Conservation (phyloP, 257 asterid species). For the Solanum tacnaense region DNA sequence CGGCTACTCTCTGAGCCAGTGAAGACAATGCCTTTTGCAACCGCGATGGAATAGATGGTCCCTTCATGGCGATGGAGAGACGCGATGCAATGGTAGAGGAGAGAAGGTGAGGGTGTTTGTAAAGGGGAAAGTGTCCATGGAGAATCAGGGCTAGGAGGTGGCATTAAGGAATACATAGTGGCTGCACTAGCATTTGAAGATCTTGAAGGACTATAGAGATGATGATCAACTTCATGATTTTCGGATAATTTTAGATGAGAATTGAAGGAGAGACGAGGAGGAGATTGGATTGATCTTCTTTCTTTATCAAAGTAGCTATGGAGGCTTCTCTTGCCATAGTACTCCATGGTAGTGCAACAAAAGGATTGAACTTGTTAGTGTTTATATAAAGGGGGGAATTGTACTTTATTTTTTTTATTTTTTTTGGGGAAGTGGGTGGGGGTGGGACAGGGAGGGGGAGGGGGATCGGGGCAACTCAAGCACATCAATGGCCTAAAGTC, state of each 20-base stretch:
- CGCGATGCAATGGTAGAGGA: conserved; percentile 81
- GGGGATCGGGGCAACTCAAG: background rate
- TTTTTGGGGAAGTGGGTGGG: background rate
- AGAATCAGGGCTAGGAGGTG: conserved; percentile 64
- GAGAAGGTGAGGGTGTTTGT: conserved; percentile 67
- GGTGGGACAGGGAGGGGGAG: background rate
- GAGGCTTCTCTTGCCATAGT: conserved; percentile 20
- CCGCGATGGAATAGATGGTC: conserved; percentile 52
- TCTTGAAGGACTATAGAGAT: conserved; percentile 54
- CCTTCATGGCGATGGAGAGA: conserved; percentile 89
- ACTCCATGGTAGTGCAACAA: conserved; percentile 30
- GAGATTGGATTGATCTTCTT: conserved; percentile 18
- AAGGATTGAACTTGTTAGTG: background rate
- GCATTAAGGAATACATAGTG: conserved; percentile 26
- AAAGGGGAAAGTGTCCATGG: conserved; percentile 93
- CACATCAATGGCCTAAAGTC: background rate
- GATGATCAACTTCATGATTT: conserved; percentile 27
- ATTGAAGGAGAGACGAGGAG: conserved; percentile 33
- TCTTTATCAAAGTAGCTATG: conserved; percentile 29
- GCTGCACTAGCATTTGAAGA: conserved; percentile 23
- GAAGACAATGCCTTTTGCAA: conserved; percentile 52
- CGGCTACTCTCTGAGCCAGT: conserved; percentile 74
- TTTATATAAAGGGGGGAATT: background rate
- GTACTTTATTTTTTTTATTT: background rate
- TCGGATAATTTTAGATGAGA: conserved; percentile 23